A percentile compares a stretch with the other conserved stretches of the same genome.
These are phyloP conservation scores for Oryza glumipatula DNA, from an alignment of 176 grass and related monocot genomes.

Conservation along the genomic window DNA sequence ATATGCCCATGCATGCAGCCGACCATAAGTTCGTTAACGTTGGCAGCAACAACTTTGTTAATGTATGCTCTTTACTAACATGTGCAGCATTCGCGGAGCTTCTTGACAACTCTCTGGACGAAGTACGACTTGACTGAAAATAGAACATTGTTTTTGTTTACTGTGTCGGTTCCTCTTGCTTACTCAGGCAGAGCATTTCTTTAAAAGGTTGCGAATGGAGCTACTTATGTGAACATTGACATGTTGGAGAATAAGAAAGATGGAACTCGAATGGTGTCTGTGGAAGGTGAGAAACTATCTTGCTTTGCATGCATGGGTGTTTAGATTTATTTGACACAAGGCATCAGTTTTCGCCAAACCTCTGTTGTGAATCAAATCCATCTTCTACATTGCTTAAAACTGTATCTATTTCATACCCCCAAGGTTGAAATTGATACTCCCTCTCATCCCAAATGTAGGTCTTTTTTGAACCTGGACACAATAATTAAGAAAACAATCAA, in stretches of 20 bases:
- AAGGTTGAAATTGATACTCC: too few relatives aligned
- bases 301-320: background rate
- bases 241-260: slow-evolving; percentile 77
- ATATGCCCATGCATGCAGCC: too few relatives aligned
- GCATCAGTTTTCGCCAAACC: background rate
- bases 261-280: slow-evolving; percentile 72
- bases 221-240: slow-evolving; percentile 93
- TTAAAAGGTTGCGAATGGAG: slow-evolving; percentile 78
- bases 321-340: background rate
- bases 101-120: slow-evolving; percentile 93
- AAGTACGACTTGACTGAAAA: slow-evolving; percentile 48
- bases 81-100: slow-evolving; percentile 89
- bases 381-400: background rate
- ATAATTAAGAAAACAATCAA: too few relatives aligned
- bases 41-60: slow-evolving; percentile 12
- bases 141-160: background rate
- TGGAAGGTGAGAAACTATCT: slow-evolving; percentile 68
- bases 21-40: too few relatives aligned
- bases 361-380: background rate
- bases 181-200: slow-evolving; percentile 33
- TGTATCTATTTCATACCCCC: background rate
- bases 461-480: too few relatives aligned
- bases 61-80: too few relatives aligned
- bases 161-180: slow-evolving; percentile 21
- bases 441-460: too few relatives aligned